These are phyloP conservation scores for Boehmeria nivea DNA, from an alignment of 306 rosid genomes.

Conservation along the genomic window DNA sequence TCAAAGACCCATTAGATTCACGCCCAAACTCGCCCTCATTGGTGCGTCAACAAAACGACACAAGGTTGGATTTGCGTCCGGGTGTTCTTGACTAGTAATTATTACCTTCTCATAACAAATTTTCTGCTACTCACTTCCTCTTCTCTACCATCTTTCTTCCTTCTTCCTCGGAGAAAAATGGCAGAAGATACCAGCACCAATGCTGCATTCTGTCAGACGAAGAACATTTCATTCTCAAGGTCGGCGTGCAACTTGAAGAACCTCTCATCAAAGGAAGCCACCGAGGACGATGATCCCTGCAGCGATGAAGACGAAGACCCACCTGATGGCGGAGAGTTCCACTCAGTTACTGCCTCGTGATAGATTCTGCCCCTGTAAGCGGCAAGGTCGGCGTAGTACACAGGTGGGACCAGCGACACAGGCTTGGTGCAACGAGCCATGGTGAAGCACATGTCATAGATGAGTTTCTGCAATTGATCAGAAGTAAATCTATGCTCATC, in stretches of 20 bases:
- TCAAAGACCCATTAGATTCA: conserved; percentile 43
- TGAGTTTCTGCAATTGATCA: conserved; percentile 61
- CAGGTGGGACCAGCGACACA: conserved; percentile 71
- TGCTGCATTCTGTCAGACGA: conserved; percentile 21
- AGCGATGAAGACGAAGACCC: conserved; percentile 29
- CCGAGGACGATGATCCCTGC: conserved; percentile 21
- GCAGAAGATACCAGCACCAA: not conserved
- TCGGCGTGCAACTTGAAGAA: conserved; percentile 46
- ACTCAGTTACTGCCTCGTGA: conserved; percentile 39
- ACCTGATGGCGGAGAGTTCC: conserved; percentile 27
- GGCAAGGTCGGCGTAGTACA: conserved; percentile 79
- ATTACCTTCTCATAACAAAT: too few species aligned
- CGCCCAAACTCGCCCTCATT: conserved; percentile 39
- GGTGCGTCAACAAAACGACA: conserved; percentile 7
- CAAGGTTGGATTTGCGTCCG: conserved; percentile 15
- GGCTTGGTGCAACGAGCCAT: conserved; percentile 86
- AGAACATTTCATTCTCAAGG: conserved; percentile 61
- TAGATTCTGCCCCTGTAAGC: conserved; percentile 78
- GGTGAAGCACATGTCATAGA: conserved; percentile 66
- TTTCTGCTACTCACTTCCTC: not conserved
- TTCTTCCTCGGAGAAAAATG: not conserved
- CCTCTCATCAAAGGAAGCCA: conserved; percentile 27
- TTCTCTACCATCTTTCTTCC: not conserved
- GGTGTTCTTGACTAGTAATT: too few species aligned
- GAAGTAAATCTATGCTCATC: conserved; percentile 73